Percentiles rank a stretch among this genome's conserved stretches.
Evolutionary conservation across 257 asterid species (phyloP).

Genomic region (Ehretia macrophylla): DNA sequence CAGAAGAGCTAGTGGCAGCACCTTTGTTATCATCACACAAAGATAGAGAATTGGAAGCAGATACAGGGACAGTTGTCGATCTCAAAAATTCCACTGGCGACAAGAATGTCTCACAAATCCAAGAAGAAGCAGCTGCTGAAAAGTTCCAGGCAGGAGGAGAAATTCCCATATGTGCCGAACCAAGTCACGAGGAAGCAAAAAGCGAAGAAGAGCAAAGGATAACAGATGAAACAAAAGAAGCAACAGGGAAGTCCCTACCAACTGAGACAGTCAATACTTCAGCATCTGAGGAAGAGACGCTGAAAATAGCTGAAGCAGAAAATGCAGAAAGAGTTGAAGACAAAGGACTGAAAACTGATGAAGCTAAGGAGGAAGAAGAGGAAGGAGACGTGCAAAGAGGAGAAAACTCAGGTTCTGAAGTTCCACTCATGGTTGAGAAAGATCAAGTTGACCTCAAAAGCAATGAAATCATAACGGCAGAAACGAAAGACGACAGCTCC

Average conservation of each 20-base stretch:
- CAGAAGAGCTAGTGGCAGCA: slow-evolving; percentile 10
- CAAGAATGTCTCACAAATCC: slow-evolving; percentile 17
- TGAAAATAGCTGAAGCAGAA: neutral
- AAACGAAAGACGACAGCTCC: slow-evolving; percentile 3
- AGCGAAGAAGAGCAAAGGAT: neutral
- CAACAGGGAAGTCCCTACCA: neutral
- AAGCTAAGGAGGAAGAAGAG: slow-evolving; percentile 17
- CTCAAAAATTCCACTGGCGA: slow-evolving; percentile 13
- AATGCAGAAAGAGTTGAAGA: neutral
- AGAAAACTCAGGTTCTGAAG: slow-evolving; percentile 37
- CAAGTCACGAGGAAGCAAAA: slow-evolving; percentile 18
- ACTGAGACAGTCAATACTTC: slow-evolving; percentile 4
- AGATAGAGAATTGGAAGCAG: slow-evolving; percentile 23
- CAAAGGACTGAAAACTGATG: slow-evolving; percentile 27
- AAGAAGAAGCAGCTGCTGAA: slow-evolving; percentile 16
- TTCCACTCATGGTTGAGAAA: slow-evolving; percentile 50
- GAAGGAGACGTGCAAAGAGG: slow-evolving; percentile 25
- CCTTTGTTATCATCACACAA: slow-evolving; percentile 18
- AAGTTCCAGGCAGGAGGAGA: slow-evolving; percentile 19
- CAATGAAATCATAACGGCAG: neutral
- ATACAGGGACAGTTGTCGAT: slow-evolving; percentile 8
- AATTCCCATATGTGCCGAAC: slow-evolving; percentile 14
- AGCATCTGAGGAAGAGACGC: neutral
- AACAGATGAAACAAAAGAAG: slow-evolving; percentile 6
- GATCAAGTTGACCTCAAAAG: neutral